Evolutionary conservation across 2,329 filamentous ascomycete species (phyloP).

Genomic region (Apiospora arundinis): DNA sequence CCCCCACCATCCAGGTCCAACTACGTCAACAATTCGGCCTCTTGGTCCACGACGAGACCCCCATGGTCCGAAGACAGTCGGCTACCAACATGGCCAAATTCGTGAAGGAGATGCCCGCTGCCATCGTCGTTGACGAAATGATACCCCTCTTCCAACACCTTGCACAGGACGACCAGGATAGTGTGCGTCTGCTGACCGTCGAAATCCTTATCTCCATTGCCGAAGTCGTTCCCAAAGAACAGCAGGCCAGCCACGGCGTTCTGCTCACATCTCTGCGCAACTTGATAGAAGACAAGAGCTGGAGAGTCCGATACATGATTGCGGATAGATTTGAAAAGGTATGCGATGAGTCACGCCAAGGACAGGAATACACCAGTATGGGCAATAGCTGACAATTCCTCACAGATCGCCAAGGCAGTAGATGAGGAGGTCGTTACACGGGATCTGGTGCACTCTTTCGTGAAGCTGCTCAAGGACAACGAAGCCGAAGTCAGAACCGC

Average conservation of each 20-base stretch:
- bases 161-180: slow-evolving; percentile 95
- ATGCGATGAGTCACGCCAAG: slow-evolving; percentile 27
- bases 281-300: slow-evolving; percentile 99
- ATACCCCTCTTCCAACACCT: slow-evolving; percentile 98
- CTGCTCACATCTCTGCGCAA: slow-evolving; percentile 88
- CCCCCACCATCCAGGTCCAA: slow-evolving; percentile 84
- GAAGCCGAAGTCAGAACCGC: slow-evolving; percentile 97
- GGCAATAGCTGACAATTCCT: slow-evolving; percentile 29
- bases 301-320: slow-evolving; percentile 99
- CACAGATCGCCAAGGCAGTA: slow-evolving; percentile 93
- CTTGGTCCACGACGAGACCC: slow-evolving; percentile 96
- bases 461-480: slow-evolving; percentile 96
- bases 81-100: slow-evolving; percentile 97
- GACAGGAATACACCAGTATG: slow-evolving; percentile 2
- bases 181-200: slow-evolving; percentile 92
- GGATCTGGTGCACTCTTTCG: slow-evolving; percentile 94
- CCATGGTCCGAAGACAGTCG: slow-evolving; percentile 97
- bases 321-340: slow-evolving; percentile 98
- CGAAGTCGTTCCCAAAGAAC: slow-evolving; percentile 96
- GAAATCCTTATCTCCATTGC: slow-evolving; percentile 96
- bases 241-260: slow-evolving; percentile 95
- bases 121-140: slow-evolving; percentile 96
- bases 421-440: slow-evolving; percentile 94
- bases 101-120: slow-evolving; percentile 92
- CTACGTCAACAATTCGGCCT: slow-evolving; percentile 90